Evolutionary conservation across 169 alveolate genomes (phyloP).

Genomic region (Cryptosporidium ryanae): DNA sequence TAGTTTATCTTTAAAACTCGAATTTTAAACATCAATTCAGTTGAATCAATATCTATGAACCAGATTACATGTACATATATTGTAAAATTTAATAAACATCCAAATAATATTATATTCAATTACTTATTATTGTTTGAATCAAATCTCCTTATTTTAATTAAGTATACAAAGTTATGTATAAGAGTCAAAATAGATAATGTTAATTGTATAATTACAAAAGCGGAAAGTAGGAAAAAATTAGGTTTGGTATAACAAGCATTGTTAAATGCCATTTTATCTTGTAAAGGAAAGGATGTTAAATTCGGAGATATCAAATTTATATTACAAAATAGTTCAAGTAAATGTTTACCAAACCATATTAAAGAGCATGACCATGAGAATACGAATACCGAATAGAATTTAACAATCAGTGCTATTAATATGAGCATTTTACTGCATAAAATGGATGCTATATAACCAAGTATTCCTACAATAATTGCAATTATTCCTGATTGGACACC

Average conservation of each 20-base stretch:
- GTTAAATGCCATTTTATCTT: conserved; percentile 43
- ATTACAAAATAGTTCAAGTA: conserved; percentile 43
- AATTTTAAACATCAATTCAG: too few relatives aligned
- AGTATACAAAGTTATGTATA: conserved; percentile 8
- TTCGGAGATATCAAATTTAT: conserved; percentile 31
- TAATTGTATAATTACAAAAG: conserved; percentile 10
- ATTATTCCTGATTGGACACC: conserved; percentile 50
- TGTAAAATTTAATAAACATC: neutral
- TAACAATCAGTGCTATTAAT: conserved; percentile 22
- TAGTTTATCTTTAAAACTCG: too few relatives aligned
- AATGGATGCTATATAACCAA: conserved; percentile 53
- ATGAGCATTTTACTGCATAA: conserved; percentile 69
- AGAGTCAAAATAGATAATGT: conserved; percentile 11
- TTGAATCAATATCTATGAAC: too few relatives aligned
- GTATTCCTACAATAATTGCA: conserved; percentile 37
- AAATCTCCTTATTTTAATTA: conserved; percentile 33
- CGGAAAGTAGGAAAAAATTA: conserved; percentile 36
- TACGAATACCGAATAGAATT: conserved; percentile 60
- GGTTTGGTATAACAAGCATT: conserved; percentile 62
- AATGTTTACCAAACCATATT: conserved; percentile 70
- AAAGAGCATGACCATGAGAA: conserved; percentile 64
- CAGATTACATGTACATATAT: too few relatives aligned
- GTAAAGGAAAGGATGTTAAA: conserved; percentile 4
- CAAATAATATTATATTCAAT: neutral
- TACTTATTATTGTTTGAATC: neutral